Base-by-base conservation (phyloP, 2,329 filamentous ascomycete species). In the Pyrenochaeta sp. region DNA sequence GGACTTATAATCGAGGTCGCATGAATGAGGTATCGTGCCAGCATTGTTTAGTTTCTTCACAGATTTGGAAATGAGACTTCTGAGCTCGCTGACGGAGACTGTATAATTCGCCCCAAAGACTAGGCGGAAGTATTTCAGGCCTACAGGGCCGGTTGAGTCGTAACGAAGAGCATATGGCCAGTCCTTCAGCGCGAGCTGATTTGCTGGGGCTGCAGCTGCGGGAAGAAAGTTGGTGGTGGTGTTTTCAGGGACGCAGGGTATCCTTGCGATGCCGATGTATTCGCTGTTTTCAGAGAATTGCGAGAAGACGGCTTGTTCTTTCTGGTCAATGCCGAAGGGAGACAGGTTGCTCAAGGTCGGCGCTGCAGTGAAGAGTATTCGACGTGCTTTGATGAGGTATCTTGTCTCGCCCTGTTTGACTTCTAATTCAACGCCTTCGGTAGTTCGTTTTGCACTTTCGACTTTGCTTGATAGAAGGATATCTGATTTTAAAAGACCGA, bases 191-290 rank as follows among this genome's bases (percentile, higher is more conserved):
- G 45, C 44, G 7, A 60, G 35, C 20, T 61, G 44, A 13, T 62
- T 37, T 8, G 29, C 22, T 3, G 49, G 57, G 5, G 50, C 47
- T 1, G 36, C 44, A 5, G 35, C 20, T 3, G 30, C 17, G 6
- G 53, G 40, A 2, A 56, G 7, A 21, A 44, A 62, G 5, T 22
- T 45, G 26, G 58, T 41, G 3, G 52, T 50, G 10, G 39, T 28
- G 38, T 55, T 59, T 26, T 61, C 53, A 1, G 53, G 53, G 19
- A 63, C 44, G 29, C 58, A 62, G 3, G 54, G 47, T 6, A 60
- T 54, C 5, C 49, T 35, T 3, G 44, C 18, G 11, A 62, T 28
- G 10, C 48, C 57, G 23, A 60, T 44, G 18, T 41, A 60, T 9
- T 49, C 44, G 15, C 44, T 45, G 2, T 26, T 35, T 11, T 15